phyloP scores from a whole-genome alignment of 257 asterid species.

The Cinchona pubescens region DNA sequence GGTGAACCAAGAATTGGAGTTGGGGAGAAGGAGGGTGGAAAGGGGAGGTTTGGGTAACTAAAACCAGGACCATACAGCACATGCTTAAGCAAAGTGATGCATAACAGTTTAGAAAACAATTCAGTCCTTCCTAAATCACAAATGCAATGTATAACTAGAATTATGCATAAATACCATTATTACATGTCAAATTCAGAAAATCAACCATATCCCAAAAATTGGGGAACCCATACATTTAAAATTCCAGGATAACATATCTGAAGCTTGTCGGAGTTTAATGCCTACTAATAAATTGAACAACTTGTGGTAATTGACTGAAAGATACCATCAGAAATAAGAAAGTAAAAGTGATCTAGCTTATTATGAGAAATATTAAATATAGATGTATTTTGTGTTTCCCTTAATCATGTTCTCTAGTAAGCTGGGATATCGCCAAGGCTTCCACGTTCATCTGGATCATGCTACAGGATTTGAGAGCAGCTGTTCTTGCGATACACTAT shows the following conservation, averaged over 20 bases:
- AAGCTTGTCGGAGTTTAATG: no score
- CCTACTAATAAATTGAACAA: not conserved
- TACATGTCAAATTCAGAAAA: not conserved
- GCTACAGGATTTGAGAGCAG: not conserved
- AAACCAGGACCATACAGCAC: not conserved
- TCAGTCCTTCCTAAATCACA: not conserved
- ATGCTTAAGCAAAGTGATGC: not conserved
- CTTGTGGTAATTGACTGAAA: not conserved
- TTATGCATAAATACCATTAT: not conserved
- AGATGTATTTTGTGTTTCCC: not conserved
- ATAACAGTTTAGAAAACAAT: not conserved
- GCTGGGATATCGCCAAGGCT: not conserved
- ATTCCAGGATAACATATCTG: not conserved
- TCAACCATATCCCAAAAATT: not conserved
- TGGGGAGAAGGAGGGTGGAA: not conserved
- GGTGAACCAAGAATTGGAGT: not conserved
- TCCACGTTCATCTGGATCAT: not conserved
- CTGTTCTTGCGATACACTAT: not conserved
- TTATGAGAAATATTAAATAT: not conserved
- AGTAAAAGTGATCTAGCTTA: not conserved
- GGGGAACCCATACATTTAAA: no score
- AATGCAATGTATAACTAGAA: not conserved
- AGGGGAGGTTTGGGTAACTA: not conserved
- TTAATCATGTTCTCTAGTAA: not conserved
- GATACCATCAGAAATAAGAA: not conserved